Evolutionary conservation across 1,284 basidiomycete species (phyloP), one percentile per base, ranked within the genome.

Genomic region (Ustilago vetiveriae): DNA sequence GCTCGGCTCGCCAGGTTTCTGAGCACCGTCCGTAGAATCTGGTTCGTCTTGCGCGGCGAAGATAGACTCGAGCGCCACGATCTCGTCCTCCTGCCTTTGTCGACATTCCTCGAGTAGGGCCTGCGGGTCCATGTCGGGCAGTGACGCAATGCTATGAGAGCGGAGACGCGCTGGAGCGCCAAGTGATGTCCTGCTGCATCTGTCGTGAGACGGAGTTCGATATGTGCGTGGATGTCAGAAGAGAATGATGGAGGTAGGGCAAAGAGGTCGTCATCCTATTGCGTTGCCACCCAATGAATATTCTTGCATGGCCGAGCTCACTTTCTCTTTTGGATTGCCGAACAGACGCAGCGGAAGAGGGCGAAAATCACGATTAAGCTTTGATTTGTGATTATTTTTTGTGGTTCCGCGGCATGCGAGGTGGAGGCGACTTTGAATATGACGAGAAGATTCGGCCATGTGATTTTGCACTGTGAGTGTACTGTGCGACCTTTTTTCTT

Each of bases 11-110:
- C 26, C 22, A 11, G 54, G 60, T 14, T 41, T 30, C 5, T 30
- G 19, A 6, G 29, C 13, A 2, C 3, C 8, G 3, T 26, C n/a
- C 8, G 8, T n/a, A 4, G 22, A 9, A 4, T 37, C 26, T 4
- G 14, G 17, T 6, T 43, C 23, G 16, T 59, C 37, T 1, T 45
- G 13, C n/a, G 45, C 11, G 11, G 53, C 43, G 41, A 66, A 71
- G 57, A 71, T 71, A n/a, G 68, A 71, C 26, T 71, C 49, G 41
- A 71, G 57, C 13, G 68, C 68, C 2, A 66, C 48, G 27, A 71
- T 66, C 48, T 71, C 68, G 50, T 71, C 68, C 10, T 58, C 49
- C 45, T 71, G 68, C 47, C 63, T 53, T 32, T 55, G 46, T 29
- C 60, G 60, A 26, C 60, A 64, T 33, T 59, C 60, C 17, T 70